Evolutionary conservation across 176 grass and related monocot species (phyloP), one percentile per base, ranked within the genome.

Genomic region (Zoysia japonica): DNA sequence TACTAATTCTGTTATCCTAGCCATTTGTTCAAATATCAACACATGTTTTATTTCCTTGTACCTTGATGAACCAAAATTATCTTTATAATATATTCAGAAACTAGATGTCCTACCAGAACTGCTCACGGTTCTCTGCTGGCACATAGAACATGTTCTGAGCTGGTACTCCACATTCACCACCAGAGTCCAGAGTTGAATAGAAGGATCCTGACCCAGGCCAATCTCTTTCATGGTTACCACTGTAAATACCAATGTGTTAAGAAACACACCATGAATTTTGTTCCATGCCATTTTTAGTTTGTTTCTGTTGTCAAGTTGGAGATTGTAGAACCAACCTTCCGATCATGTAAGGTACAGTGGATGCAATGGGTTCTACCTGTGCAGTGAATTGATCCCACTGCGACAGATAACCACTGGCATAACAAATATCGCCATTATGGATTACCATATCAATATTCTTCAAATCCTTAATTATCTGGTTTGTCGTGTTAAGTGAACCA

Each of bases 311-410:
- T 71, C 47, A 51, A 48, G 47, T 61, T 65, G 42, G 35, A 67
- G 41, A 61, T 38, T 77, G 19, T 38, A 52, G 36, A 39, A 78
- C 76, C 36, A 73, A 93, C 91, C 92, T 97, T 75, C 80, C 95
- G 67, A 97, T 59, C 91, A 97, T 94, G 71, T 94, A 97, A 74
- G 91, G 95, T 17, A 97, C 87, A 61, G 80, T 78, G 12, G 92
- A 89, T 39, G 91, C 91, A 83, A 97, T 88, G 51, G 91, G 89
- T 80, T 97, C 95, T 63, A 94, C 77, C 70, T 94, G 95, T 80
- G 87, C 89, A 9, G 91, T 94, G 67, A 94, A 97, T 82, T 97
- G 91, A 88, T 97, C 95, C 91, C 95, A 97, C 46, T 97, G 95
- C 72, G 91, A 97, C 13, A 97, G 71, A 79, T 97, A 97, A 43